Evolutionary conservation across 768 basidiomycete species (phyloP).

Genomic region (Lactifluus volemus): DNA sequence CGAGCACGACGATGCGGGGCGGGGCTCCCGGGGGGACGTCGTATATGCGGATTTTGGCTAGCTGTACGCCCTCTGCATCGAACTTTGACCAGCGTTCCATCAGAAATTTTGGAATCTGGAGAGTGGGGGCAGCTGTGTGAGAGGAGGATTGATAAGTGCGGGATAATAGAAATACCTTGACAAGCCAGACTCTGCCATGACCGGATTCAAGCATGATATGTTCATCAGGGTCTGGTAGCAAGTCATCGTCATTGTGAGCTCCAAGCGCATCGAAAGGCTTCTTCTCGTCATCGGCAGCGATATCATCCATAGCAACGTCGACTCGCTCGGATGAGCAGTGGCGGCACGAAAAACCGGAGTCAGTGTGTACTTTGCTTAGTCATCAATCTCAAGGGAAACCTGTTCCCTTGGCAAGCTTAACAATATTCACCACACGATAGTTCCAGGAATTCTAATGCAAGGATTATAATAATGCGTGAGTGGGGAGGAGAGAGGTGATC

Average conservation of each 20-base stretch:
- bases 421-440: no score
- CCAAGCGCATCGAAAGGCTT: constrained; percentile 58
- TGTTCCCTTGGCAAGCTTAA: no score
- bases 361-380: background rate
- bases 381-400: background rate
- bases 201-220: constrained; percentile 70
- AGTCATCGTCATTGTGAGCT: constrained; percentile 44
- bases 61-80: constrained; percentile 62
- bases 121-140: background rate
- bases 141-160: background rate
- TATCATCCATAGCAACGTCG: constrained; percentile 21
- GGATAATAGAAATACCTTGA: constrained; percentile 52
- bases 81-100: constrained; percentile 81
- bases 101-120: constrained; percentile 75
- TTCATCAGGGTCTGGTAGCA: constrained; percentile 74
- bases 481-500: background rate
- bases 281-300: constrained; percentile 49
- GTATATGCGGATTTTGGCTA: constrained; percentile 83
- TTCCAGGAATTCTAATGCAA: background rate
- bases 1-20: constrained; percentile 57
- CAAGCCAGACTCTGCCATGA: constrained; percentile 73
- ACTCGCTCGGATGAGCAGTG: no score
- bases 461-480: background rate
- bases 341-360: no score
- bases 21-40: constrained; percentile 31